Conservation (phyloP, 2,329 filamentous ascomycete species). For the Talaromyces sp. region DNA sequence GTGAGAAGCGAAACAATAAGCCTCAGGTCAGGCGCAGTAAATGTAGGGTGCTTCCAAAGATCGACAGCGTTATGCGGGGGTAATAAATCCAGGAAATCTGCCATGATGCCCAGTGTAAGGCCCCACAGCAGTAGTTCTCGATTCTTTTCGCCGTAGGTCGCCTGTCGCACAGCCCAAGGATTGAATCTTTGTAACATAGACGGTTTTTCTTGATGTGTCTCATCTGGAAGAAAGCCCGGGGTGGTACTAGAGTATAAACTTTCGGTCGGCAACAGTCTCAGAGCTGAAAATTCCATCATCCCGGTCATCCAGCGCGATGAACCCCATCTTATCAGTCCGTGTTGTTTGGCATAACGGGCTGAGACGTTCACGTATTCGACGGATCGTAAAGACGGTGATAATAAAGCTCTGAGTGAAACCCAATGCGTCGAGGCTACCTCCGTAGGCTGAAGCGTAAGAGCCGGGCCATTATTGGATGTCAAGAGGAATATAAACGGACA, state of each 20-base stretch:
- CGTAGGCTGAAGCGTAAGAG: constrained; percentile 61
- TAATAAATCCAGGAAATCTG: constrained; percentile 65
- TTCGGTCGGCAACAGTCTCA: constrained; percentile 60
- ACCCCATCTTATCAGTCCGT: constrained; percentile 53
- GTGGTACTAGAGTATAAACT: constrained; percentile 56
- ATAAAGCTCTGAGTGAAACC: constrained; percentile 61
- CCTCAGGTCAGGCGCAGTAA: constrained; percentile 61
- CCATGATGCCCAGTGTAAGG: constrained; percentile 63
- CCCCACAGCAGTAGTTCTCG: constrained; percentile 64
- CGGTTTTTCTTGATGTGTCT: constrained; percentile 14
- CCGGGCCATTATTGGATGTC: constrained; percentile 54
- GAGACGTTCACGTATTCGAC: constrained; percentile 63
- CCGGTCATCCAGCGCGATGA: constrained; percentile 58
- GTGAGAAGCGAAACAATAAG: constrained; percentile 60
- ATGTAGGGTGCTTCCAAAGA: constrained; percentile 66
- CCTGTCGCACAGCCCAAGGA: constrained; percentile 29
- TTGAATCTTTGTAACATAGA: constrained; percentile 27
- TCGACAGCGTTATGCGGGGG: constrained; percentile 61
- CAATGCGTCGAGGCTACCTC: constrained; percentile 68
- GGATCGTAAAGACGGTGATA: constrained; percentile 59
- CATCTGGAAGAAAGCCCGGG: constrained; percentile 47
- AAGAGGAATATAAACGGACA: constrained; percentile 66
- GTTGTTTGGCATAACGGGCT: constrained; percentile 57
- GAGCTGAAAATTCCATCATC: constrained; percentile 65
- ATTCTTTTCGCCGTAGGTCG: constrained; percentile 29